phyloP scores from a whole-genome alignment of 257 asterid genomes.

The Nicotiana noctiflora region DNA sequence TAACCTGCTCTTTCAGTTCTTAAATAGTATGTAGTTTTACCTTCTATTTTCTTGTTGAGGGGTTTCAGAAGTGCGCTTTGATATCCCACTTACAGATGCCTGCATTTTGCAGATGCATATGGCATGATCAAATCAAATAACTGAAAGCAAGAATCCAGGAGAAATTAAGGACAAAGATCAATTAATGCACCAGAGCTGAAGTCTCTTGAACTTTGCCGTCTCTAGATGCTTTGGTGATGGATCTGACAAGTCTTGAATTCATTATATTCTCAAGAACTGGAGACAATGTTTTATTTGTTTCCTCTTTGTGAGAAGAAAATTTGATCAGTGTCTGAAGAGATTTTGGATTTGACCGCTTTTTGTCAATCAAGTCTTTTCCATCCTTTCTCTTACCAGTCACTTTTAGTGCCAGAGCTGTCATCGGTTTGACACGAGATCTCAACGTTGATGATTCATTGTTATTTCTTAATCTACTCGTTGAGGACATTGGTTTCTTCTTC shows the following conservation, averaged over 20 bases:
- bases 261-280: slow-evolving; percentile 33
- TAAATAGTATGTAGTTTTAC: slow-evolving; percentile 20
- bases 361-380: slow-evolving; percentile 23
- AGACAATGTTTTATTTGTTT: slow-evolving; percentile 29
- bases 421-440: slow-evolving; percentile 24
- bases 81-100: slow-evolving; percentile 35
- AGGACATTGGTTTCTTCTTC: slow-evolving; percentile 12
- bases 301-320: slow-evolving; percentile 25
- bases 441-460: slow-evolving; percentile 20
- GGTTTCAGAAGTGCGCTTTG: slow-evolving; percentile 25
- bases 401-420: slow-evolving; percentile 23
- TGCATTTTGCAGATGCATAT: slow-evolving; percentile 18
- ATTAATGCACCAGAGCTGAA: slow-evolving; percentile 38
- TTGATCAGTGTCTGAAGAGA: slow-evolving; percentile 59
- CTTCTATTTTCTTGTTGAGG: slow-evolving; percentile 37
- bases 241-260: slow-evolving; percentile 29
- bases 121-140: not conserved
- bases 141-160: slow-evolving; percentile 1
- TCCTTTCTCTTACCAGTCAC: slow-evolving; percentile 27
- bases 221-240: slow-evolving; percentile 40
- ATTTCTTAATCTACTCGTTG: slow-evolving; percentile 20
- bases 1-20: not conserved
- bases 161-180: slow-evolving; percentile 5
- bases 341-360: slow-evolving; percentile 33
- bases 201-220: slow-evolving; percentile 32